Base-by-base conservation (phyloP, 2,329 filamentous ascomycete species). In the Aspergillus aculeatus region DNA sequence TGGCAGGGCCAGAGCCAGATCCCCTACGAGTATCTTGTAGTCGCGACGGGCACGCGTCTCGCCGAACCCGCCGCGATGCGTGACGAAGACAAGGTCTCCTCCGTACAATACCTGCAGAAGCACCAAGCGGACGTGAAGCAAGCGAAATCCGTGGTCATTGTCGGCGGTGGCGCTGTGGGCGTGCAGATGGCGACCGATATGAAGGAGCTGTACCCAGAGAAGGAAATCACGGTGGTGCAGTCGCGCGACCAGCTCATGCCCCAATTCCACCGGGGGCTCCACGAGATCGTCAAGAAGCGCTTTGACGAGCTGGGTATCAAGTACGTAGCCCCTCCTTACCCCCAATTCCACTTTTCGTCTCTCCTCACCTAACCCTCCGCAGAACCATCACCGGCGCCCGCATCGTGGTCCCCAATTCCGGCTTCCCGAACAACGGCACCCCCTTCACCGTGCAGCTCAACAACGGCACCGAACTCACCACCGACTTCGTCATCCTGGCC, bases 131-230 rank as follows among this genome's bases (percentile, higher is more conserved):
- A 68, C 31, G 64, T 74, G 3, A 70, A 73, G 52, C 56, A 54
- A 14, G 64, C 71, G 12, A 65, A 67, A 31, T 74, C 72, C 0
- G 72, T 75, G 53, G 29, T 75, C 7, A 71, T 78, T n/a, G 73
- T 75, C 2, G 81, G 81, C 2, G 80, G 80, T 3, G 81, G 81
- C 1, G 81, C 81, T 1, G 81, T 83, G 0, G 81, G 81, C 0
- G 78, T 83, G 2, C 79, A 83, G 65, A 77, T 82, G 68, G 81
- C 81, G 0, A 76, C 78, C 0, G 82, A 84, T 60, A 71, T 82
- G 56, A 82, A 80, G 62, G 77, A 78, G 50, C 71, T 75, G 11
- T 82, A 80, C 59, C 80, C 80, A 0, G 72, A 77, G 4, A 83
- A 83, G 60, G 69, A 74, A 3, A 75, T 83, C 4, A 78, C 76